Evolutionary conservation across 768 basidiomycete species (phyloP), one percentile per base, ranked within the genome.

Genomic region (Auricularia sp.): DNA sequence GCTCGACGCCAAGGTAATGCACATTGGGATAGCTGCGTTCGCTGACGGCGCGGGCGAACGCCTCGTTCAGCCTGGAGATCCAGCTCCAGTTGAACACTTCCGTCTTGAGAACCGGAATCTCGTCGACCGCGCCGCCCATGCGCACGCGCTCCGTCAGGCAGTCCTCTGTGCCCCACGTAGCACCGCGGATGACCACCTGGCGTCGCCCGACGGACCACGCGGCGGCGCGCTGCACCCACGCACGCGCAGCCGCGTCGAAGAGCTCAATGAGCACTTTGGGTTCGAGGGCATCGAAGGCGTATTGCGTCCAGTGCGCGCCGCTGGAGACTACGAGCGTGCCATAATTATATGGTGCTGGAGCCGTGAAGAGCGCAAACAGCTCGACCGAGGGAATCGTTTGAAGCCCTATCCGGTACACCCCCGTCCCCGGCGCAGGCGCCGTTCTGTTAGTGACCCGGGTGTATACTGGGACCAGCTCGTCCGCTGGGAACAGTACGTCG

Each of bases 301-400:
- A 81, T 3, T 82, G 82, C 2, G 85, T 87, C 87, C 87, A 88
- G 71, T 88, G 87, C 0, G 86, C 87, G 3, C 75, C 87, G 0
- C 87, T 88, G 72, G 80, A 85, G 33, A 83, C 80, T 63, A 88
- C 69, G 71, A 88, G 75, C 10, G 85, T 87, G 53, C 79, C 29
- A 29, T 29, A 29, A 29, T 29, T 29, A 29, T 79, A 71, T 86
- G 88, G 67, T 83, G 81, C 3, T 71, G 78, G 21, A 29, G 33
- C 18, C 34, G 84, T 84, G 0, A 36, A 33, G 60, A 23, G 21
- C 18, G 60, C 33, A 23, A 39, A 29, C 36, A 39, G 16, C 33
- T 61, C 60, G 60, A 11, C 8, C 12, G 21, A 33, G 10, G 16
- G 23, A 18, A 23, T 29, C 12, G 60, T 6, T 61, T 12, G 23